Base-by-base conservation (phyloP, 805 yeast genomes). In the Citeromyces nyonsensis region DNA sequence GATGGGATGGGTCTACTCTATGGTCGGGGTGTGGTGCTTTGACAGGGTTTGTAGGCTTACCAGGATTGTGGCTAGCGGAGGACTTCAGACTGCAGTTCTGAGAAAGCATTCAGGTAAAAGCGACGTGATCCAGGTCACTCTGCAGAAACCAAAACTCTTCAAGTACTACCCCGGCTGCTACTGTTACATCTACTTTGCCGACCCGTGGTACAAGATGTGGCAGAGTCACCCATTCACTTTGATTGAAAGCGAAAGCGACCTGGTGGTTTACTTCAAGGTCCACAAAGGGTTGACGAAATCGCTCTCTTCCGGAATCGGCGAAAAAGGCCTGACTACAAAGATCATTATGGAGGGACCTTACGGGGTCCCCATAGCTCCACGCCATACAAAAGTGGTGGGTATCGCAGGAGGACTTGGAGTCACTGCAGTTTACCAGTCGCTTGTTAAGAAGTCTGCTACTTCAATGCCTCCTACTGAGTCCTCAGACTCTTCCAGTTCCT, bases 141-240 rank as follows among this genome's bases (percentile, higher is more conserved):
- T 71, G 3, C 64, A 65, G 2, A 57, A 56, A 15, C 71, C 75
- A 0, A 40, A 43, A 1, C 40, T 51, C 13, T 73, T 74, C 69
- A 47, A 51, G 4, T 52, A 61, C 3, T 47, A 51, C 28, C 75
- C 78, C 0, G 81, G 81, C 3, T 73, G 73, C 24, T 74, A 66
- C 47, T 67, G 67, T 6, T 74, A 65, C 39, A 45, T 73, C 15
- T 69, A 71, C 42, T 54, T 66, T 36, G 42, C 68, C 6, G 50
- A 45, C 25, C 37, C 41, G 14, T 57, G 61, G 26, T 40, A 52
- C 36, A 52, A 63, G 33, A 56, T 71, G 37, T 68, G 76, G 70
- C 78, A 73, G 39, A 69, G 76, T 2, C 81, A 74, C 44, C 82
- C 82, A 1, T 73, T 74, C 44, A 69, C 79, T 18, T 18, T 18